Evolutionary conservation across 192 early-diverging fungal species (phyloP), one percentile per base, ranked within the genome.

Genomic region (Obelidium mucronatum): DNA sequence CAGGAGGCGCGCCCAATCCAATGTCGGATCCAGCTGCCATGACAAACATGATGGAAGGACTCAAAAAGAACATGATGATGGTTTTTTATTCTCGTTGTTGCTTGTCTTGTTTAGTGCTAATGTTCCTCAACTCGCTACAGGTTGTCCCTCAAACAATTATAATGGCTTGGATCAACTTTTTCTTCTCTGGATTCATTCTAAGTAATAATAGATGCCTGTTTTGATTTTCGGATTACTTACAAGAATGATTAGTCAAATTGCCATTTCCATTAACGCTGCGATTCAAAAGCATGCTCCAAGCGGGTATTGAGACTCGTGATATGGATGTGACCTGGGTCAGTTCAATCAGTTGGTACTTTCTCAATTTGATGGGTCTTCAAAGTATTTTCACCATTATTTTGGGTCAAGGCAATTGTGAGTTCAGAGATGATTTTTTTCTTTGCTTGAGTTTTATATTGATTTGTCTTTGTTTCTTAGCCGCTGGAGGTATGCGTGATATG

Each of bases 281-380:
- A 11, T 99, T 99, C 89, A 99, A 99, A 86, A 86, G 91, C 54
- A 99, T 99, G 97, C 89, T 97, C 54, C 97, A 99, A 86, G 91
- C 93, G 51, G 97, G 96, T 60, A 93, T 99, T 28, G 92, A 94
- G 75, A 99, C 97, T 1, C 85, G 88, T 28, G 94, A 98, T 80
- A 97, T 99, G 95, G 97, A 99, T 80, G 96, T 97, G 30, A 89
- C 91, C 30, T 99, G 96, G 97, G 97, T 99, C 2, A 97, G 96
- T 19, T 96, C 94, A 6, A 82, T 99, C 30, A 97, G 96, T 3
- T 98, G 96, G 97, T 99, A 99, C 88, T 99, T 99, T 82, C 81
- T 99, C 36, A 98, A 97, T 80, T 81, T 99, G 65, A 97, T 99
- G 89, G 97, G 97, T 67, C 87, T 99, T 51, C 88, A 91, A 65